Percentiles rank a stretch among this genome's conserved stretches.
These are phyloP conservation scores for Pseudocercospora pini-densiflorae DNA, from an alignment of 2,329 filamentous ascomycete species.

Conservation along the genomic window DNA sequence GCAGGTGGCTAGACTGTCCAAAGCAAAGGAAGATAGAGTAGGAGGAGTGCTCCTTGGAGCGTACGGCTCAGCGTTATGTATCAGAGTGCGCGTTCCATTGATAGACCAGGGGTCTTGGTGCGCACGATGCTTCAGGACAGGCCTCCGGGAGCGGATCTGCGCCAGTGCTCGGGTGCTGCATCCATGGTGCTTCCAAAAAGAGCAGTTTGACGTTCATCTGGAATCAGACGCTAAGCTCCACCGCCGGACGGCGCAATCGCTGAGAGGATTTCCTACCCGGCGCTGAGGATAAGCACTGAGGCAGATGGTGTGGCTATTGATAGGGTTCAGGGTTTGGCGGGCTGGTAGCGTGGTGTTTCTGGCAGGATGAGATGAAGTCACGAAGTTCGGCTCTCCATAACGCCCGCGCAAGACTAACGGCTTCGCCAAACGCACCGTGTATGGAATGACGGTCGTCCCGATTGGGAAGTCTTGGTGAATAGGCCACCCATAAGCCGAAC, in stretches of 20 bases:
- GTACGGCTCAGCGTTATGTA: constrained; percentile 32
- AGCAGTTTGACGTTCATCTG: constrained; percentile 27
- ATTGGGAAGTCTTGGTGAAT: constrained; percentile 17
- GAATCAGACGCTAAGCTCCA: constrained; percentile 30
- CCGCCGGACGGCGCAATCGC: constrained; percentile 26
- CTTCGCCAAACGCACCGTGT: constrained; percentile 17
- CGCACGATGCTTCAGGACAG: constrained; percentile 30
- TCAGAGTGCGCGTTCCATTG: constrained; percentile 21
- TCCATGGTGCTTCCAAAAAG: constrained; percentile 32
- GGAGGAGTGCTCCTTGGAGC: constrained; percentile 16
- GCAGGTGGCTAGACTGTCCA: constrained; percentile 42
- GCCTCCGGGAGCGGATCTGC: constrained; percentile 22
- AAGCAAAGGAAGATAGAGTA: constrained; percentile 21
- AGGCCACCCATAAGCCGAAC: constrained; percentile 15
- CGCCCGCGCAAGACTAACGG: constrained; percentile 26
- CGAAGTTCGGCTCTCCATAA: constrained; percentile 36
- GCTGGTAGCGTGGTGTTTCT: constrained; percentile 26
- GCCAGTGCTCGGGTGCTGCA: constrained; percentile 30
- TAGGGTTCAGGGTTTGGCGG: constrained; percentile 25
- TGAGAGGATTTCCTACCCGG: constrained; percentile 23
- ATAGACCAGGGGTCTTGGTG: constrained; percentile 31
- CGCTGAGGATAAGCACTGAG: constrained; percentile 19
- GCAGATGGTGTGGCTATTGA: constrained; percentile 32
- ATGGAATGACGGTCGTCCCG: constrained; percentile 22
- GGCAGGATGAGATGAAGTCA: constrained; percentile 31